Evolutionary conservation across 1,284 basidiomycete species (phyloP).

Genomic region (Malassezia brasiliensis): DNA sequence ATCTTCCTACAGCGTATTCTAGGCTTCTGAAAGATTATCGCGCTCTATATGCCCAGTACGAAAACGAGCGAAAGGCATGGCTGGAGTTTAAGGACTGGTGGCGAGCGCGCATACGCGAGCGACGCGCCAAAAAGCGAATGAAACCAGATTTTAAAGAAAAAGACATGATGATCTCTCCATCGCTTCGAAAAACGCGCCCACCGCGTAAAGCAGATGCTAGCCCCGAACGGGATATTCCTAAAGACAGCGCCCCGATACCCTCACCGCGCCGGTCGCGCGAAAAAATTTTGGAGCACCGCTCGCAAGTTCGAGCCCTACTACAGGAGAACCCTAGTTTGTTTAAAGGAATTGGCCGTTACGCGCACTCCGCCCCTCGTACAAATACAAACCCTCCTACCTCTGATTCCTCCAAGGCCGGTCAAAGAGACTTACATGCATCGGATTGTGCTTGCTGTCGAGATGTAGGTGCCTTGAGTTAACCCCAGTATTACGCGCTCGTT

Average conservation of each 20-base stretch:
- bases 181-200: background rate
- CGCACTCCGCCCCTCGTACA: background rate
- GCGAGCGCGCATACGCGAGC: background rate
- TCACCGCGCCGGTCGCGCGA: background rate
- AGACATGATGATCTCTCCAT: background rate
- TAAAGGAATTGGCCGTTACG: constrained; percentile 9
- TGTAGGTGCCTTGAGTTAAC: background rate
- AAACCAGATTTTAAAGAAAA: too few species aligned
- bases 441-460: constrained; percentile 14
- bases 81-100: constrained; percentile 17
- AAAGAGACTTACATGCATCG: background rate
- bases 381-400: background rate
- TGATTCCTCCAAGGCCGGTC: background rate
- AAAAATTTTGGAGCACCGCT: constrained; percentile 5
- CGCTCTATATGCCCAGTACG: constrained; percentile 5
- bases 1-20: constrained; percentile 1
- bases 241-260: too few species aligned
- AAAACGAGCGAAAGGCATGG: constrained; percentile 6
- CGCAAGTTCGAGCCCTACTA: constrained; percentile 5
- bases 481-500: constrained; percentile 7
- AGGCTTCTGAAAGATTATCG: constrained; percentile 1
- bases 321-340: constrained; percentile 5
- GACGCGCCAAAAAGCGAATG: background rate
- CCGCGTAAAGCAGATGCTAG: background rate
- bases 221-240: too few species aligned